phyloP scores from a whole-genome alignment of 129 eudicot species.

The Pulicaria dysenterica region DNA sequence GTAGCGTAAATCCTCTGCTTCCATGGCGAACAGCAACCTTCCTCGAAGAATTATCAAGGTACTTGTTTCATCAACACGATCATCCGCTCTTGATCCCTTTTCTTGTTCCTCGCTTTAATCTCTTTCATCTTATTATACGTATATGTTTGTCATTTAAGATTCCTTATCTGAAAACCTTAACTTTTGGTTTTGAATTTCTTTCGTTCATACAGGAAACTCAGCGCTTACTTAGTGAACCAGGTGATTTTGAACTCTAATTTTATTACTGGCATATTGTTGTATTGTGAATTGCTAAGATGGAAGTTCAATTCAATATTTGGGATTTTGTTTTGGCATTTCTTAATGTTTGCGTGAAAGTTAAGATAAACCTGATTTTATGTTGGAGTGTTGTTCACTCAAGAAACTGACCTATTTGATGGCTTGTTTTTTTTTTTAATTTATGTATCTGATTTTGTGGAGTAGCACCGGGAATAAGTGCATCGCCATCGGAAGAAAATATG shows the following conservation, averaged over 20 bases:
- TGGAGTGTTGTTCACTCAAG: neutral
- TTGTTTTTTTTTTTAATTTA: neutral
- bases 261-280: neutral
- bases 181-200: conserved; percentile 13
- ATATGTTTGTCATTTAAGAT: neutral
- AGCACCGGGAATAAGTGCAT: conserved; percentile 99
- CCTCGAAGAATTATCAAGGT: conserved; percentile 97
- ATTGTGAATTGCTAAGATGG: neutral
- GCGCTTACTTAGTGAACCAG: conserved; percentile 98
- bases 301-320: neutral
- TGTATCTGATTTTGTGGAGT: conserved; percentile 37
- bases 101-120: conserved; percentile 24
- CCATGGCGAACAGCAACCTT: conserved; percentile 85
- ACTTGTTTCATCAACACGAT: neutral
- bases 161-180: conserved; percentile 24
- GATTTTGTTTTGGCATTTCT: neutral
- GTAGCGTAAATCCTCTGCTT: conserved; percentile 35
- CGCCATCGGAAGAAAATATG: conserved; percentile 96
- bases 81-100: conserved; percentile 18
- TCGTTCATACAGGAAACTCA: conserved; percentile 74
- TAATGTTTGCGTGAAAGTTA: neutral
- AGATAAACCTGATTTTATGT: conserved; percentile 5
- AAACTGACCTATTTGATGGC: neutral
- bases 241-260: conserved; percentile 32
- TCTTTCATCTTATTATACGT: conserved; percentile 6